Conservation (phyloP, 169 alveolate species). For the Haemoproteus tartakovskyi region DNA sequence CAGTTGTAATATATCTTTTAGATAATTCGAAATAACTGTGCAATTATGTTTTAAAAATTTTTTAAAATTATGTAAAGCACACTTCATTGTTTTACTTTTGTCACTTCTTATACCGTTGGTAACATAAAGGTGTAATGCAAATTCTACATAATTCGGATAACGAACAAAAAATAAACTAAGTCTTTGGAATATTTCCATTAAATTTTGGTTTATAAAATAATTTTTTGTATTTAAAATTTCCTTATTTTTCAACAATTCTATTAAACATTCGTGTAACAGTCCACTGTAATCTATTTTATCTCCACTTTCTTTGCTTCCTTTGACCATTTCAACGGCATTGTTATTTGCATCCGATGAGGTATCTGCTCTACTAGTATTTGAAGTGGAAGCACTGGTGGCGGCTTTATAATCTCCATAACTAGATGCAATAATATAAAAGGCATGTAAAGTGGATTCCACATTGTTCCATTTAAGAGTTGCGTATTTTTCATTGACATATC, state of each 20-base stretch:
- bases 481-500: constrained; percentile 21
- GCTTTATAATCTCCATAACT: constrained; percentile 40
- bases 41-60: constrained; percentile 35
- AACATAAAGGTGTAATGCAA: constrained; percentile 30
- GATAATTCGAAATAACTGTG: constrained; percentile 14
- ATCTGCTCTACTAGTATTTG: neutral
- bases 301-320: too few relatives aligned
- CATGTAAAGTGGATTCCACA: constrained; percentile 37
- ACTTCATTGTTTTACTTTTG: constrained; percentile 20
- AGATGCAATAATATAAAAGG: constrained; percentile 45
- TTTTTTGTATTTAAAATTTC: constrained; percentile 34
- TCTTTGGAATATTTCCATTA: constrained; percentile 61
- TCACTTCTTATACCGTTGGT: constrained; percentile 54
- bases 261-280: constrained; percentile 23
- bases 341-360: too few relatives aligned
- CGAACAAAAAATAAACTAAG: constrained; percentile 27
- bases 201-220: constrained; percentile 50
- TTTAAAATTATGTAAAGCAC: constrained; percentile 49
- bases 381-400: neutral
- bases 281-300: constrained; percentile 7
- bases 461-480: constrained; percentile 46
- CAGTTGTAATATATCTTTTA: constrained; percentile 51
- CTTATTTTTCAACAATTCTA: constrained; percentile 38
- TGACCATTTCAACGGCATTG: too few relatives aligned
- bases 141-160: constrained; percentile 46